Evolutionary conservation across 345 rosid genomes (phyloP), one percentile per base, ranked within the genome.

Genomic region (Luvunga scandens): DNA sequence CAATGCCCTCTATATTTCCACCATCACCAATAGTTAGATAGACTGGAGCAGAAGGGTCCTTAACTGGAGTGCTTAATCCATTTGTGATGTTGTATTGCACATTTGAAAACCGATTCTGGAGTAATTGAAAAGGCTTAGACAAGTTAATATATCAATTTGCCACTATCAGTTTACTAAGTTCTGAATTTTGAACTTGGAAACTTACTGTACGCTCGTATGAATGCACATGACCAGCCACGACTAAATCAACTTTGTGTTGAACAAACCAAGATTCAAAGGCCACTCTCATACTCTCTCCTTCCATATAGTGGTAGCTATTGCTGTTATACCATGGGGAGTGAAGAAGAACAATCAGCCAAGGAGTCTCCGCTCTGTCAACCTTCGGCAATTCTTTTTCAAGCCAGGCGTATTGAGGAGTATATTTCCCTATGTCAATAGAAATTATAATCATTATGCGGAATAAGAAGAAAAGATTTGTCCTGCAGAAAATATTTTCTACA

Each of bases 191-290:
- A 45, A 45, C 16, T 45, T 34, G 64, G 55, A 21, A 48, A 76
- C 84, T 80, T 78, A 83, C 88, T 0, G 79, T 28, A 22, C 88
- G 82, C 72, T 85, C 86, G 18, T 85, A 83, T 5, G 84, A 72
- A 80, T 83, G 85, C 38, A 85, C 87, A 68, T 85, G 87, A 75
- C 87, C 87, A 59, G 87, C 71, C n/a, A 85, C 63, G 6, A 85
- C 87, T 45, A 82, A 16, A 62, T 85, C 87, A 7, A 85, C 87
- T 71, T 85, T 82, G 78, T 80, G 21, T 66, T 85, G 21, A 13
- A 85, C 82, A 39, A 85, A 75, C 87, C 85, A 85, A 19, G 83
- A 2, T 48, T 82, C 87, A 61, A 79, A 82, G 67, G 36, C 38
- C 30, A 85, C 85, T 53, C 88, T 67, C 88, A 82, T 85, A 78